phyloP scores from a whole-genome alignment of 805 yeast genomes.

The Myxozyma udenii region DNA sequence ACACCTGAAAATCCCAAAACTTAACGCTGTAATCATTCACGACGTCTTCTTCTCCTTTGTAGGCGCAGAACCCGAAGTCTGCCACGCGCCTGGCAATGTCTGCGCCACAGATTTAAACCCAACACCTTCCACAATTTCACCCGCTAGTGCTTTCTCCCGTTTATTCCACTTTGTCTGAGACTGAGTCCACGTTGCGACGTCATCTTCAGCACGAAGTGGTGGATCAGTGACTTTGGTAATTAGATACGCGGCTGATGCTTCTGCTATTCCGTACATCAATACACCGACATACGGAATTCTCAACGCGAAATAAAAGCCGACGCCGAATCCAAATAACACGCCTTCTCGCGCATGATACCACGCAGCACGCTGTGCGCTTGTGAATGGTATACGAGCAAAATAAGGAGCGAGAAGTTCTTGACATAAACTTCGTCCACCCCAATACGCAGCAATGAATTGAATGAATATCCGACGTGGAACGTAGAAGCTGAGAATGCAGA shows the following conservation, averaged over 20 bases:
- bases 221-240: constrained; percentile 46
- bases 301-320: constrained; percentile 46
- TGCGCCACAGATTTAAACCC: constrained; percentile 12
- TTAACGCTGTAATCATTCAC: not conserved
- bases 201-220: constrained; percentile 14
- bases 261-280: constrained; percentile 52
- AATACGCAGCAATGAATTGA: constrained; percentile 44
- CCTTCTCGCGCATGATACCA: constrained; percentile 58
- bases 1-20: not conserved
- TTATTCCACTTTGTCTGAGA: constrained; percentile 20
- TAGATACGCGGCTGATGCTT: constrained; percentile 52
- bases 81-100: constrained; percentile 13
- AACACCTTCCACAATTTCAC: constrained; percentile 10
- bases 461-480: constrained; percentile 42
- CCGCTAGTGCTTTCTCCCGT: constrained; percentile 13
- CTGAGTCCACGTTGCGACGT: constrained; percentile 18
- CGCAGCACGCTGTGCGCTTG: constrained; percentile 39
- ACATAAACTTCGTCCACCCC: constrained; percentile 48
- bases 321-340: constrained; percentile 54
- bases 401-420: constrained; percentile 52
- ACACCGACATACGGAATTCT: constrained; percentile 48
- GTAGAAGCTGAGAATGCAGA: constrained; percentile 40
- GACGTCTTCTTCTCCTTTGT: not conserved
- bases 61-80: not conserved
- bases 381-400: constrained; percentile 48